Evolutionary conservation across 2,329 filamentous ascomycete species (phyloP).

Genomic region (Sporothrix humicola): DNA sequence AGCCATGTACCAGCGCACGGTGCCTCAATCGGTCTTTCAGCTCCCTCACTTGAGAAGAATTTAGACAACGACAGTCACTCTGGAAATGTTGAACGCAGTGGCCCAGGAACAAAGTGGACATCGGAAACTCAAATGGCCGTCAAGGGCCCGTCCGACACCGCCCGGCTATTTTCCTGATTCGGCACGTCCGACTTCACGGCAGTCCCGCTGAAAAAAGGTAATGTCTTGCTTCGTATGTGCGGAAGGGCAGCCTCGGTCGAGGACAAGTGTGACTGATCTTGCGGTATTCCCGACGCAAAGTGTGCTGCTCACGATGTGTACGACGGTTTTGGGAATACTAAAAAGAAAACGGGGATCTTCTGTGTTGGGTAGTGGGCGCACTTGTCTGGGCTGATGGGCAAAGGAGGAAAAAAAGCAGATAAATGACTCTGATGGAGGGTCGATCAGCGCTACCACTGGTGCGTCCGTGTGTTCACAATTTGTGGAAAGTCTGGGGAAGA

Average conservation of each 20-base stretch:
- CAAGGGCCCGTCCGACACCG: not conserved
- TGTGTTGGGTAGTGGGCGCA: not conserved
- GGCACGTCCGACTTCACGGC: not conserved
- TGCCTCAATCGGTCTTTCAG: not conserved
- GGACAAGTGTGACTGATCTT: not conserved
- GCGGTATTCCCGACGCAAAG: not conserved
- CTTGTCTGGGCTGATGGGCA: not conserved
- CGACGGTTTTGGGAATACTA: not conserved
- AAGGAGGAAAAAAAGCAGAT: not conserved
- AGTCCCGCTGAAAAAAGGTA: not conserved
- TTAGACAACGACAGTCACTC: no score
- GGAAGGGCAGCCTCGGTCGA: not conserved
- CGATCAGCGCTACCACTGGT: constrained; percentile 28
- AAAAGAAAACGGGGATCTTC: not conserved
- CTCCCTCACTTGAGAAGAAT: no score
- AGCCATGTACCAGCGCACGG: not conserved
- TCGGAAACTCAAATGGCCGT: no score
- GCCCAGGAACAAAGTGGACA: not conserved
- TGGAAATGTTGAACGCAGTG: no score
- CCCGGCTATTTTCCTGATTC: constrained; percentile 4
- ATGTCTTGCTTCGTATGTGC: not conserved
- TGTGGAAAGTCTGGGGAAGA: constrained; percentile 36
- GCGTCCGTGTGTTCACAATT: not conserved
- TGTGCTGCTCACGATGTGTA: not conserved
- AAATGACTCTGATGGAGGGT: constrained; percentile 26